Evolutionary conservation across 176 grass and related monocot species (phyloP).

Genomic region (Melocanna baccifera): DNA sequence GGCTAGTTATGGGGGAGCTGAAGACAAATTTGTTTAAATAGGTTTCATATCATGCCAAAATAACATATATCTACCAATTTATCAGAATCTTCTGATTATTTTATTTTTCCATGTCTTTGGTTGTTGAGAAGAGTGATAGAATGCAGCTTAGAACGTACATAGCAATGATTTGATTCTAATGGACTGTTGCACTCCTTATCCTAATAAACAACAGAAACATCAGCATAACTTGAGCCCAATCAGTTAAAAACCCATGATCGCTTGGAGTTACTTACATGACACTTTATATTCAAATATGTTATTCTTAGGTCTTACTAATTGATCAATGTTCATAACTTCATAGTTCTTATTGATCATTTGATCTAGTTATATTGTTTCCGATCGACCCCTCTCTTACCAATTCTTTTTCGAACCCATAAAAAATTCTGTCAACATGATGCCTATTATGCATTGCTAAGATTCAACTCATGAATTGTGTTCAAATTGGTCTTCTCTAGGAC

Average conservation of each 20-base stretch:
- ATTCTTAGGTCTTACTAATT: conserved; percentile 1
- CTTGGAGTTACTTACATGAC: neutral
- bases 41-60: neutral
- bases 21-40: neutral
- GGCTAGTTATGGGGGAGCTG: neutral
- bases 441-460: neutral
- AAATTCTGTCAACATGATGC: neutral
- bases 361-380: neutral
- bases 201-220: neutral
- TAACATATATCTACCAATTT: neutral
- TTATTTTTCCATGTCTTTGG: conserved; percentile 11
- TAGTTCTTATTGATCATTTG: neutral
- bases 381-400: neutral
- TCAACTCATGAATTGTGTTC: neutral
- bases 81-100: neutral
- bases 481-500: neutral
- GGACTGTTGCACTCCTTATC: neutral
- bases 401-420: neutral
- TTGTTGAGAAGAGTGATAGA: conserved; percentile 9
- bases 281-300: neutral
- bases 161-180: conserved; percentile 4
- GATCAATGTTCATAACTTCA: neutral
- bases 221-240: neutral
- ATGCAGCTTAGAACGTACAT: neutral
- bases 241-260: neutral